phyloP scores from a whole-genome alignment of 306 rosid genomes.

The Gynostemma pentaphyllum region DNA sequence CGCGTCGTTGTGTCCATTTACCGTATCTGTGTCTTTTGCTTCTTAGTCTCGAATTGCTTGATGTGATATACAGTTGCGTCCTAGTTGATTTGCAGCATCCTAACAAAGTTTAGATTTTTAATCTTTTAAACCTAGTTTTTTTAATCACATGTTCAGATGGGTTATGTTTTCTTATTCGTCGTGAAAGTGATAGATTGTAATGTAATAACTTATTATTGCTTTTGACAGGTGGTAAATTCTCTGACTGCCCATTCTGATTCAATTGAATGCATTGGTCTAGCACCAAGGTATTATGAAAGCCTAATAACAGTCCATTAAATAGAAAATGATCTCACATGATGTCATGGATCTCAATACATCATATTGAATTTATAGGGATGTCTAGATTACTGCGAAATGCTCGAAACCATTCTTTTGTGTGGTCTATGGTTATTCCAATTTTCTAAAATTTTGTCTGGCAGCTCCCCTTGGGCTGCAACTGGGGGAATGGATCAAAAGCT shows the following conservation, averaged over 20 bases:
- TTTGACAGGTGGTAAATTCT: conserved; percentile 60
- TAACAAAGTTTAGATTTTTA: neutral
- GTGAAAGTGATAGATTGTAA: neutral
- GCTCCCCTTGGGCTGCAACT: conserved; percentile 66
- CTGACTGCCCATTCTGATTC: conserved; percentile 60
- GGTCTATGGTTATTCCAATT: neutral
- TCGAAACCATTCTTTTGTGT: neutral
- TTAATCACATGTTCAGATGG: neutral
- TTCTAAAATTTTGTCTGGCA: conserved; percentile 20
- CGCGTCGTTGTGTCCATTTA: no score
- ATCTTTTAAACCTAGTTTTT: neutral
- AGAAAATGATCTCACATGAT: neutral
- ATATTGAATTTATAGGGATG: neutral
- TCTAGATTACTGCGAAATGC: neutral
- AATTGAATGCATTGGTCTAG: conserved; percentile 60
- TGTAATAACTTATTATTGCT: neutral
- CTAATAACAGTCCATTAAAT: neutral
- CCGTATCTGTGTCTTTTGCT: no score
- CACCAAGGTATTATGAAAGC: conserved; percentile 41
- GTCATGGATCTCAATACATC: neutral
- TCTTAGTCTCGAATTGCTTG: neutral
- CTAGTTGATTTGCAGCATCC: neutral
- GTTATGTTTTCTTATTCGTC: neutral
- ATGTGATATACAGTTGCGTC: neutral
- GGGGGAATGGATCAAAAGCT: conserved; percentile 78